Percentiles rank a stretch among this genome's conserved stretches.
Evolutionary conservation across 2,329 filamentous ascomycete species (phyloP).

Genomic region (Alternaria angustiovoidea): DNA sequence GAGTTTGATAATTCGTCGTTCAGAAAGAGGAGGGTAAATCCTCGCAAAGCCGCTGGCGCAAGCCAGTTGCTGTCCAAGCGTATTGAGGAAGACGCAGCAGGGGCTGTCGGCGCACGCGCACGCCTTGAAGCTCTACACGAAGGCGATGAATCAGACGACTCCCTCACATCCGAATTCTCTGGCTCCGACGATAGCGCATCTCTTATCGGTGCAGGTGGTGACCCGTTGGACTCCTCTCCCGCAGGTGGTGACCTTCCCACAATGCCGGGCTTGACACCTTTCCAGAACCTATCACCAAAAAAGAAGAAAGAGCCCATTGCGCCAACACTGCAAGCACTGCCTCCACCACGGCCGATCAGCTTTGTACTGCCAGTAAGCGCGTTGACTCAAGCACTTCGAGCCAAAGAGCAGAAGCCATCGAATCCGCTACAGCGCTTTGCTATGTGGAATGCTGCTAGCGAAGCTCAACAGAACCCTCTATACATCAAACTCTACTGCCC

Average conservation of each 20-base stretch:
- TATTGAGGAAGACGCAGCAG: conserved; percentile 59
- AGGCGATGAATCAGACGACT: conserved; percentile 51
- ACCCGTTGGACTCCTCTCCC: conserved; percentile 64
- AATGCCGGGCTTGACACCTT: conserved; percentile 54
- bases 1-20: conserved; percentile 74
- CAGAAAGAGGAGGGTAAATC: conserved; percentile 69
- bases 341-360: conserved; percentile 76
- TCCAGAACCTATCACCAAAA: conserved; percentile 65
- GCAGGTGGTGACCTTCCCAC: conserved; percentile 52
- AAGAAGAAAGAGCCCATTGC: conserved; percentile 60
- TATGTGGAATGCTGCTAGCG: conserved; percentile 77
- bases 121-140: conserved; percentile 53
- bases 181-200: conserved; percentile 69
- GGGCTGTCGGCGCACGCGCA: conserved; percentile 34
- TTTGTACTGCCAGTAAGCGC: conserved; percentile 74
- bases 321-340: conserved; percentile 69
- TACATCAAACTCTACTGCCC: conserved; percentile 80
- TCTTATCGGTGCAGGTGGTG: conserved; percentile 71
- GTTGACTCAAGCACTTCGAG: conserved; percentile 75
- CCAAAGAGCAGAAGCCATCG: conserved; percentile 72
- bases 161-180: conserved; percentile 51
- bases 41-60: conserved; percentile 64
- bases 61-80: conserved; percentile 63
- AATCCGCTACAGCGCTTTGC: conserved; percentile 81
- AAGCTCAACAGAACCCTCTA: conserved; percentile 71